Evolutionary conservation across 2,329 filamentous ascomycete genomes (phyloP).

Genomic region (Huntiella moniliformis): DNA sequence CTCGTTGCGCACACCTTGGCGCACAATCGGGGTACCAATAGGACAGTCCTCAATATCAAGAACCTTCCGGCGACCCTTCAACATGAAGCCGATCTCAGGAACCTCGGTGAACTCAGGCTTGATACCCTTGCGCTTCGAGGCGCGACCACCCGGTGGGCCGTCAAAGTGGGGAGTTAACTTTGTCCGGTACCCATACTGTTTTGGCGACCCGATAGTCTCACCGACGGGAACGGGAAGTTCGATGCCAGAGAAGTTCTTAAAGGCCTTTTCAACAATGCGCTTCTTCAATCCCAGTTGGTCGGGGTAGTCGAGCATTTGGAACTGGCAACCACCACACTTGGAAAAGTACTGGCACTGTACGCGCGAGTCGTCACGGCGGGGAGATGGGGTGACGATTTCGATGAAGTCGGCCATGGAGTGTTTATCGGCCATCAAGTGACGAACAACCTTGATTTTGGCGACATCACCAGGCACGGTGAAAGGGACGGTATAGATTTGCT

Average conservation of each 20-base stretch:
- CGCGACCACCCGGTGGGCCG: slow-evolving; percentile 41
- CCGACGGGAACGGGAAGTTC: slow-evolving; percentile 63
- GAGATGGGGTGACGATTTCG: slow-evolving; percentile 53
- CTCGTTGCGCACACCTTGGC: slow-evolving; percentile 61
- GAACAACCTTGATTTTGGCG: slow-evolving; percentile 60
- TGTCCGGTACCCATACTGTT: slow-evolving; percentile 86
- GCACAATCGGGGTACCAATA: slow-evolving; percentile 74
- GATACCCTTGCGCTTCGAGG: slow-evolving; percentile 29
- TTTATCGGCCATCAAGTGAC: slow-evolving; percentile 43
- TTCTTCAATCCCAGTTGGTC: slow-evolving; percentile 76
- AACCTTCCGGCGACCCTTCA: slow-evolving; percentile 60
- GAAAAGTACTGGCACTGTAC: slow-evolving; percentile 75
- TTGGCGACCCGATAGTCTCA: slow-evolving; percentile 75
- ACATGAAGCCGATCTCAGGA: slow-evolving; percentile 78
- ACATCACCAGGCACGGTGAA: slow-evolving; percentile 76
- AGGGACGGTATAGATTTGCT: slow-evolving; percentile 63
- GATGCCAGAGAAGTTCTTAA: slow-evolving; percentile 57
- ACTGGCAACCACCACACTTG: slow-evolving; percentile 79
- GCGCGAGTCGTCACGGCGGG: slow-evolving; percentile 56
- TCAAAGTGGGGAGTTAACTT: slow-evolving; percentile 96
- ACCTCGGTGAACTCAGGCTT: slow-evolving; percentile 34
- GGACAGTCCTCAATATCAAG: slow-evolving; percentile 96
- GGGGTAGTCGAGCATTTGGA: slow-evolving; percentile 85
- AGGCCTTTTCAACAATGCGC: slow-evolving; percentile 77
- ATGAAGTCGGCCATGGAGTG: slow-evolving; percentile 72